Percentiles rank a stretch among this genome's conserved stretches.
Evolutionary conservation across 495 filamentous ascomycete genomes (phyloP).

Genomic region (Lentithecium fluviatile): DNA sequence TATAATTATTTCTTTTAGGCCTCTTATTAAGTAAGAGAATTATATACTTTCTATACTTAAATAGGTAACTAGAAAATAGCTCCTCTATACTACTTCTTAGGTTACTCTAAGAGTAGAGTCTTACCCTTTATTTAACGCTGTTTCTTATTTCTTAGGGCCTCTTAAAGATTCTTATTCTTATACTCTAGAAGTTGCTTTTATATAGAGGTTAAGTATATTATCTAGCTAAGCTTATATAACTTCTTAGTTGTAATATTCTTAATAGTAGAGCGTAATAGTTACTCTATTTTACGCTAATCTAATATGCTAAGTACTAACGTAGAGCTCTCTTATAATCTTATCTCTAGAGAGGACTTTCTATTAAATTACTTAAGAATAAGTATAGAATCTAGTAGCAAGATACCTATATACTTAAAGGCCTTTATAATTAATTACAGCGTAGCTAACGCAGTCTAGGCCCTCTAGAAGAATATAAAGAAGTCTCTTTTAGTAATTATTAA

Average conservation of each 20-base stretch:
- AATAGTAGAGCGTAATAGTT: too few species aligned
- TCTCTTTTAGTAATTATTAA: constrained; percentile 6
- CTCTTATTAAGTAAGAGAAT: background rate
- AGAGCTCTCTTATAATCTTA: background rate
- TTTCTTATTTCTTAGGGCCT: constrained; percentile 6
- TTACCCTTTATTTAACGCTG: background rate
- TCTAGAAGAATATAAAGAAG: constrained; percentile 10
- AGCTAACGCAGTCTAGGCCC: background rate
- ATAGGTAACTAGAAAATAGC: constrained; percentile 10
- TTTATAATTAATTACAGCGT: background rate
- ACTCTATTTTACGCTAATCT: too few species aligned
- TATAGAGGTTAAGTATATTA: constrained; percentile 1
- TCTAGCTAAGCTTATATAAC: background rate
- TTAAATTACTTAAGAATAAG: constrained; percentile 1
- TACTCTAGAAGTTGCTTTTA: background rate
- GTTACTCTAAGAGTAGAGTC: background rate
- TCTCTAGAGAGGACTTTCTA: too few species aligned
- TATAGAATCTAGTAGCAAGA: background rate
- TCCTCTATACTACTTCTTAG: background rate
- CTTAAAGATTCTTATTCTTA: background rate
- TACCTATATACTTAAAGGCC: background rate
- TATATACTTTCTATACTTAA: too few species aligned
- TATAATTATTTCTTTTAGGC: background rate
- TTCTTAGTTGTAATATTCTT: background rate
- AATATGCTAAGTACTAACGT: too few species aligned